Conservation (phyloP, 805 yeast genomes). For the Zygosaccharomyces bailii region DNA sequence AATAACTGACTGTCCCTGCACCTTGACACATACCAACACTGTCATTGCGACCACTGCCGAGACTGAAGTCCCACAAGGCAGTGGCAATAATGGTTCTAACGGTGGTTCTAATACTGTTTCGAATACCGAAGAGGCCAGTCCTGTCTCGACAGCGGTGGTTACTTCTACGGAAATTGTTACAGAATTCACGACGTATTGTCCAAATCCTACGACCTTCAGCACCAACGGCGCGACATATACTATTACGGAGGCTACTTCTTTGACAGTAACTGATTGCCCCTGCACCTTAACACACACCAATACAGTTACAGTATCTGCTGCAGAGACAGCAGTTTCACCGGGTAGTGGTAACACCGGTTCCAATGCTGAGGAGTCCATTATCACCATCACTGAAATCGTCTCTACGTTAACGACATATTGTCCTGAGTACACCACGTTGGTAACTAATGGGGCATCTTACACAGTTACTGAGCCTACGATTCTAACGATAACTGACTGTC, state of each 20-base stretch:
- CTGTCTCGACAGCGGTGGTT: conserved; percentile 16
- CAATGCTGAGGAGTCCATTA: neutral
- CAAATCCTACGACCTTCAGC: conserved; percentile 60
- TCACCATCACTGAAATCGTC: neutral
- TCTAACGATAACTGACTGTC: conserved; percentile 79
- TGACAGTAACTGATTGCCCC: conserved; percentile 83
- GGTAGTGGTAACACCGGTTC: neutral
- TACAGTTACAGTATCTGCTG: neutral
- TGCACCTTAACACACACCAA: conserved; percentile 51
- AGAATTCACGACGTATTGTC: conserved; percentile 71
- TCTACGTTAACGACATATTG: conserved; percentile 63
- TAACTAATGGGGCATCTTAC: conserved; percentile 63
- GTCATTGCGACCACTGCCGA: too few species aligned
- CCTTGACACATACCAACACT: too few species aligned
- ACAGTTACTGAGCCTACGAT: conserved; percentile 77
- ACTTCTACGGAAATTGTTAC: conserved; percentile 17
- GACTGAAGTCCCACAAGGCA: too few species aligned
- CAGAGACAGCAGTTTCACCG: neutral
- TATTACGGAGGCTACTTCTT: conserved; percentile 73
- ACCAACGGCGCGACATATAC: conserved; percentile 68
- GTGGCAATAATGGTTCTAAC: too few species aligned
- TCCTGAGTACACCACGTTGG: conserved; percentile 65
- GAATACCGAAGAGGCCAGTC: too few species aligned
- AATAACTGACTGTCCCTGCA: too few species aligned
- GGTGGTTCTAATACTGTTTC: too few species aligned